Base-by-base conservation (phyloP, 495 filamentous ascomycete species). In the Alectoria sarmentosa region DNA sequence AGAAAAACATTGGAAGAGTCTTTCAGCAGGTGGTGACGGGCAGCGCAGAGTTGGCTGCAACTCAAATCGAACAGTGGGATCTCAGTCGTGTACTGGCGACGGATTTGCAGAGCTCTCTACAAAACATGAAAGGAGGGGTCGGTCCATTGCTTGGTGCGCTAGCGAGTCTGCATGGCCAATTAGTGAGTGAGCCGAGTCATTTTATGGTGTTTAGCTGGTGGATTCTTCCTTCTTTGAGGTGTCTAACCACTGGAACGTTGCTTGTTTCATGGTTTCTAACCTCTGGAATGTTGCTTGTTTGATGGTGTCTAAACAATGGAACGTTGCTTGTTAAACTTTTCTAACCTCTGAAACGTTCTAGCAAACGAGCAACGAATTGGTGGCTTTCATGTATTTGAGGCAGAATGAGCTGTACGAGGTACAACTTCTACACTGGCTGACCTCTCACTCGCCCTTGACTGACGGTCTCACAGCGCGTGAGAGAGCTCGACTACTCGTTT, bases 11-110 rank as follows among this genome's bases (percentile, higher is more conserved):
- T 9, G 62, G 64, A 21, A 66, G 61, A 13, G 62, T 75, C 26
- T 71, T 82, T 46, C 65, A 78, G 44, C 76, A 80, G 48, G 61
- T 74, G 2, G 44, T 75, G 19, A 55, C 64, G 7, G 69, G 74
- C 54, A 72, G 63, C 56, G 61, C 74, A 14, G 70, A 79, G 59
- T 62, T 75, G 19, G 58, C 69, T n/a, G 46, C 64, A 5, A 58
- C 60, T 2, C 72, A 79, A 34, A 66, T 63, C 15, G 38, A 57
- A 23, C 62, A 67, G 5, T 70, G 60, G 66, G 69, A 71, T 42
- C 23, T 21, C 10, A 67, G 48, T 32, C 65, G 34, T 17, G 48
- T 55, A 34, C 21, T 64, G 19, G 67, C 65, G 3, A 60, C n/a
- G 63, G 72, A 64, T 71, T 58, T 68, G 57, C 75, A 23, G 64